These are phyloP conservation scores for Malus asiatica DNA, from an alignment of 306 rosid species.

Conservation along the genomic window DNA sequence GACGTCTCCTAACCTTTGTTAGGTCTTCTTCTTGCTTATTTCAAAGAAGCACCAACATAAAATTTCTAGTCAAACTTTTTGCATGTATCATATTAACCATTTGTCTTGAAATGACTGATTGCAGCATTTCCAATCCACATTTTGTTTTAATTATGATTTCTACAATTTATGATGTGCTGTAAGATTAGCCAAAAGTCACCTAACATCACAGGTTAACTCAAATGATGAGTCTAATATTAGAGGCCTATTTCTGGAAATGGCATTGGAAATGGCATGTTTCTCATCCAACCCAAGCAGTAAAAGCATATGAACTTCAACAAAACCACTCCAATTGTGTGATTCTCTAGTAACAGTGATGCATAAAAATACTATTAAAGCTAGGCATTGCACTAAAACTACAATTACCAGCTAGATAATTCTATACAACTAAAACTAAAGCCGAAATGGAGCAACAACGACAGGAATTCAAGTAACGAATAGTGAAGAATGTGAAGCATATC, in stretches of 20 bases:
- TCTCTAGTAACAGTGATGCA: background rate
- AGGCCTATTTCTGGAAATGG: background rate
- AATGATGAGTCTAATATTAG: background rate
- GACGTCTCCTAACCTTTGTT: too few relatives aligned
- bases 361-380: background rate
- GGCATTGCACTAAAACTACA: background rate
- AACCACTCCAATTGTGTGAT: background rate
- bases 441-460: background rate
- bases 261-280: background rate
- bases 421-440: background rate
- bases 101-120: background rate
- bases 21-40: too few relatives aligned
- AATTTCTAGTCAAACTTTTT: background rate
- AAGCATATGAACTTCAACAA: background rate
- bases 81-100: background rate
- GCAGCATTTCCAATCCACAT: background rate
- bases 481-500: background rate
- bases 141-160: background rate
- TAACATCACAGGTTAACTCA: background rate
- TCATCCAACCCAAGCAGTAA: background rate
- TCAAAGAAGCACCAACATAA: too few relatives aligned
- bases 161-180: background rate
- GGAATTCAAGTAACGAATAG: constrained; percentile 13
- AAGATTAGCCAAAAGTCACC: background rate
- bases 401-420: background rate